These are phyloP conservation scores for Abrus precatorius DNA, from an alignment of 306 rosid species.

Conservation along the genomic window DNA sequence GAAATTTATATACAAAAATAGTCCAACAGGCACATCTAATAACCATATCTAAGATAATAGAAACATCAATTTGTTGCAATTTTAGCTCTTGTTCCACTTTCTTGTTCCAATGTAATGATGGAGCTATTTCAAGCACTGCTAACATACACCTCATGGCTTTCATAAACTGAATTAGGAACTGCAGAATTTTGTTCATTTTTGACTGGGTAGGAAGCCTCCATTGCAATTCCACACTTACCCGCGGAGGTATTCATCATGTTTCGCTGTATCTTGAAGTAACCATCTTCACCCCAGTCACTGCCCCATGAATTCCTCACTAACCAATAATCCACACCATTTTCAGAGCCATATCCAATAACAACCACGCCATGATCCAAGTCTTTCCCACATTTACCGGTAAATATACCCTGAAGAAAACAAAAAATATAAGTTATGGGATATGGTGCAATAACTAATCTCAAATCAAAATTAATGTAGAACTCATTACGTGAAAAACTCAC, in stretches of 20 bases:
- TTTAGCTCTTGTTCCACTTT: conserved; percentile 31
- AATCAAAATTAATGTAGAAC: not conserved
- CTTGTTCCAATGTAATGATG: not conserved
- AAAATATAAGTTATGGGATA: too few species aligned
- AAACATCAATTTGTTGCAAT: conserved; percentile 25
- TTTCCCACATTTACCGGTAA: conserved; percentile 81
- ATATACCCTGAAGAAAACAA: conserved; percentile 69
- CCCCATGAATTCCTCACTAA: conserved; percentile 99
- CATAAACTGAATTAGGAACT: conserved; percentile 25
- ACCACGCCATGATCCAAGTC: conserved; percentile 87
- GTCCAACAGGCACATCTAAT: conserved; percentile 23
- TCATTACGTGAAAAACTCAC: conserved; percentile 22
- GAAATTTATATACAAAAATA: conserved; percentile 47
- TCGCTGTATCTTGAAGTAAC: conserved; percentile 83
- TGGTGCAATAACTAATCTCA: not conserved
- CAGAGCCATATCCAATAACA: conserved; percentile 84
- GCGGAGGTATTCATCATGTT: conserved; percentile 46
- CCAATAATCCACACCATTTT: conserved; percentile 89
- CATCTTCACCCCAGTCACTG: conserved; percentile 83
- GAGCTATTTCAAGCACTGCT: conserved; percentile 57
- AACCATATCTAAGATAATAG: not conserved
- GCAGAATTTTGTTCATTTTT: conserved; percentile 58
- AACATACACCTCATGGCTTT: conserved; percentile 43
- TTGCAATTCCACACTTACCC: conserved; percentile 88
- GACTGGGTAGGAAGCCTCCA: conserved; percentile 85